Evolutionary conservation across 441 rosid genomes (phyloP).

Genomic region (Erodium chrysanthum): DNA sequence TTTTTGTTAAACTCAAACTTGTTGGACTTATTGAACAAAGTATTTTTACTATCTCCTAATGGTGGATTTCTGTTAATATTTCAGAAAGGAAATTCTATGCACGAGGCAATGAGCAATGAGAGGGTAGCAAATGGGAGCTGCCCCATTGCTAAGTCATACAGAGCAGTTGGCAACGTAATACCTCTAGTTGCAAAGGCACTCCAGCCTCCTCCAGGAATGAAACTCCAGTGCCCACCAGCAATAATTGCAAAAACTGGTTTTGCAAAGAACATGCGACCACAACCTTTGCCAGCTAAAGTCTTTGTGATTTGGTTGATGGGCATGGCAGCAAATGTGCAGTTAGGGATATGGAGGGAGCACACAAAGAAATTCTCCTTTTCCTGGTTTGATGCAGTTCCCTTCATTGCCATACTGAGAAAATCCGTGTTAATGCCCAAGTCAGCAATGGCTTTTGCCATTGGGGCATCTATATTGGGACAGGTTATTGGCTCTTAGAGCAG

Average conservation of each 20-base stretch:
- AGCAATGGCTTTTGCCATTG: conserved; percentile 69
- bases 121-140: conserved; percentile 64
- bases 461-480: conserved; percentile 58
- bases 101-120: conserved; percentile 47
- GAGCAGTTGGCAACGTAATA: conserved; percentile 47
- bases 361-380: conserved; percentile 50
- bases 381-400: conserved; percentile 69
- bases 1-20: no score
- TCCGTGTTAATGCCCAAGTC: conserved; percentile 58
- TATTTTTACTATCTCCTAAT: conserved; percentile 13
- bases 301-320: conserved; percentile 55
- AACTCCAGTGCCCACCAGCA: conserved; percentile 43
- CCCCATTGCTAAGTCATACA: conserved; percentile 58
- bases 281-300: conserved; percentile 50
- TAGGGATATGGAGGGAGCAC: conserved; percentile 72
- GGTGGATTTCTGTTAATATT: conserved; percentile 17
- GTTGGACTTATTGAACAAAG: no score
- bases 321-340: conserved; percentile 61
- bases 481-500: conserved; percentile 71
- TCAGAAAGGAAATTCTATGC: conserved; percentile 55
- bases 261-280: conserved; percentile 60
- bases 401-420: conserved; percentile 60
- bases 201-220: conserved; percentile 56
- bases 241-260: conserved; percentile 49
- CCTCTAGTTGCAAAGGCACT: conserved; percentile 59